Evolutionary conservation across 345 rosid species (phyloP), one percentile per base, ranked within the genome.

Genomic region (Arabis alpina): DNA sequence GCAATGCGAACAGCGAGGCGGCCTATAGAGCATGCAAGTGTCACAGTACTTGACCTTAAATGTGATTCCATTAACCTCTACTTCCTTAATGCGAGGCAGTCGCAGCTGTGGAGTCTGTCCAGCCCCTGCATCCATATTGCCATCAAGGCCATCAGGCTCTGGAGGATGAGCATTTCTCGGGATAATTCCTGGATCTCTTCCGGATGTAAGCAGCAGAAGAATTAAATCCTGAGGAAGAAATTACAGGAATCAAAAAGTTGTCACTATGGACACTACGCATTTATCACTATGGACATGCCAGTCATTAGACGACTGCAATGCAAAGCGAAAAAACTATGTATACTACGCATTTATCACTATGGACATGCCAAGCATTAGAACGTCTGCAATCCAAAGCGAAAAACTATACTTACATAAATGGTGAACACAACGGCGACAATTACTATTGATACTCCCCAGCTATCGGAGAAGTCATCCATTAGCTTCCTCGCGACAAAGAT

Each of bases 1-100:
- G 77, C 99, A 94, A 80, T 94, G 99, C 10, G 99, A 94, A 75
- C 99, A 94, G 11, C 99, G 98, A 68, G 96, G 97, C 12, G 98
- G 93, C 69, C 99, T 85, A 60, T 94, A 94, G 24, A 89, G 97
- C 99, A 91, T 89, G 84, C 99, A 94, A 50, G 99, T 91, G 72
- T 94, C 96, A 53, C 99, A 94, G 79, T 91, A 91, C 83, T 94
- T 94, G 72, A 83, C 83, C 83, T 88, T 94, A 72, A 91, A 86
- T 2, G 67, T 61, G 15, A 87, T 54, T 59, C 99, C 99, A 62
- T 94, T 91, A 59, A 94, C 70, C 60, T 87, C 75, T 25, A 94
- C 96, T 79, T 94, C 98, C 76, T 84, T 94, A 32, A 88, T 79
- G 45, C 99, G 98, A 53, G 99, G 93, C 73, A 91, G 77, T 11